Percentiles rank a stretch among this genome's conserved stretches.
phyloP scores from a whole-genome alignment of 2,329 filamentous ascomycete species.

The Xylaria sp. region DNA sequence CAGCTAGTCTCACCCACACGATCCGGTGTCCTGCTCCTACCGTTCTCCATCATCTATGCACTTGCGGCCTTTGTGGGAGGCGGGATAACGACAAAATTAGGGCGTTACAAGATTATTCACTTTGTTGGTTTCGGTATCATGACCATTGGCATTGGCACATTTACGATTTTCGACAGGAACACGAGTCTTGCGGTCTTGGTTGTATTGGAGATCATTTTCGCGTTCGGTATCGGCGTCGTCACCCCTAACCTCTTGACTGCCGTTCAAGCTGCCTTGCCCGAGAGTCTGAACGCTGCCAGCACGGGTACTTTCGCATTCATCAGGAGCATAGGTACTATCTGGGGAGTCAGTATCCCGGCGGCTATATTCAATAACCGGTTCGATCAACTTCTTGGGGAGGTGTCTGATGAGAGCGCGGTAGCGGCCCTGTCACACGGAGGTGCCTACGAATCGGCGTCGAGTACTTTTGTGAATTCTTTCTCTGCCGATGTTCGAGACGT shows the following conservation, averaged over 20 bases:
- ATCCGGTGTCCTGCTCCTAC: conserved; percentile 29
- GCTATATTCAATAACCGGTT: conserved; percentile 49
- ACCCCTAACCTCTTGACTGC: conserved; percentile 53
- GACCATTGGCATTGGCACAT: conserved; percentile 51
- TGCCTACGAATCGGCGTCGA: conserved; percentile 32
- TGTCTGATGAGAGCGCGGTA: conserved; percentile 14
- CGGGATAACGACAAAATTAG: conserved; percentile 18
- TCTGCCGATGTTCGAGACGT: conserved; percentile 16
- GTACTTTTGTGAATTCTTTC: conserved; percentile 29
- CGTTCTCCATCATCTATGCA: conserved; percentile 28
- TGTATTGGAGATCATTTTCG: conserved; percentile 52
- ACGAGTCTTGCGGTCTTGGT: conserved; percentile 51
- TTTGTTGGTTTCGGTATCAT: conserved; percentile 44
- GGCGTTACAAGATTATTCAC: conserved; percentile 39
- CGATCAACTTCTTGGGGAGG: conserved; percentile 26
- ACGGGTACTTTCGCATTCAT: conserved; percentile 54
- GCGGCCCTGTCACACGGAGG: conserved; percentile 23
- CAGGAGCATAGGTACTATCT: conserved; percentile 54
- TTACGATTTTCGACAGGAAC: conserved; percentile 50
- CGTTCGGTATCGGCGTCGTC: conserved; percentile 52
- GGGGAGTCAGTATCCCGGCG: conserved; percentile 54
- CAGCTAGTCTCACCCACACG: conserved; percentile 25
- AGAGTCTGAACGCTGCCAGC: conserved; percentile 47
- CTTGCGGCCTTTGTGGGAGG: conserved; percentile 23
- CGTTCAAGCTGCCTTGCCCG: conserved; percentile 49